Percentiles rank a stretch among this genome's conserved stretches.
phyloP scores from a whole-genome alignment of 257 asterid genomes.

The Plantago ovata region DNA sequence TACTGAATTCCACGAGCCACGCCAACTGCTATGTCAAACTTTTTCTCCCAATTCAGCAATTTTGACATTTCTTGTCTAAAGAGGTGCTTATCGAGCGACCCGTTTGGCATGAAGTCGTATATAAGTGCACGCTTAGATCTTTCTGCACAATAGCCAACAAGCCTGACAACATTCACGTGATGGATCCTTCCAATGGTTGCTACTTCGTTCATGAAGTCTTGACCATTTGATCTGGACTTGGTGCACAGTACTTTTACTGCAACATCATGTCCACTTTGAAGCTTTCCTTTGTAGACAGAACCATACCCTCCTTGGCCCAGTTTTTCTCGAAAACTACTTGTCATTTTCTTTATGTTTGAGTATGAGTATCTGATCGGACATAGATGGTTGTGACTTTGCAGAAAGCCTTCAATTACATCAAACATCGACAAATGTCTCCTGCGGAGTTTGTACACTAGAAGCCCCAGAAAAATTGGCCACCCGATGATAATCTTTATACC shows the following conservation, averaged over 20 bases:
- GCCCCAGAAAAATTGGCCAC: background rate
- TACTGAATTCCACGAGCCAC: constrained; percentile 34
- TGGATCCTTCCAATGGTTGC: constrained; percentile 25
- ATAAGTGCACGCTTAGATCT: constrained; percentile 12
- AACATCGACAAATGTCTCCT: constrained; percentile 6
- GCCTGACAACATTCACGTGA: constrained; percentile 19
- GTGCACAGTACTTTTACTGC: constrained; percentile 32
- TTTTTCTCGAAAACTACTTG: constrained; percentile 24
- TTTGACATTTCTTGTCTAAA: background rate
- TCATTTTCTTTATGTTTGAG: constrained; percentile 30
- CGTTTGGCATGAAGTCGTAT: constrained; percentile 20
- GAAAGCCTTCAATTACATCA: constrained; percentile 8
- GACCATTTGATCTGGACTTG: constrained; percentile 9
- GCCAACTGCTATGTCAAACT: constrained; percentile 28
- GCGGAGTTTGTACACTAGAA: constrained; percentile 1
- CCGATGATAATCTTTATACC: too few species aligned
- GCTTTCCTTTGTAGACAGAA: constrained; percentile 37
- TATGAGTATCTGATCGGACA: constrained; percentile 32
- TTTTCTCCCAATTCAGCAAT: constrained; percentile 16
- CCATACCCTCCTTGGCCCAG: constrained; percentile 38
- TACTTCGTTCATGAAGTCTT: constrained; percentile 38
- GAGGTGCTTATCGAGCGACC: constrained; percentile 10
- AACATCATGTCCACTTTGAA: constrained; percentile 30
- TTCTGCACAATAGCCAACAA: constrained; percentile 20
- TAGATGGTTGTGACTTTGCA: constrained; percentile 20